Percentiles rank a stretch among this genome's conserved stretches.
phyloP scores from a whole-genome alignment of 2,329 filamentous ascomycete species.

The Beauveria bassiana region DNA sequence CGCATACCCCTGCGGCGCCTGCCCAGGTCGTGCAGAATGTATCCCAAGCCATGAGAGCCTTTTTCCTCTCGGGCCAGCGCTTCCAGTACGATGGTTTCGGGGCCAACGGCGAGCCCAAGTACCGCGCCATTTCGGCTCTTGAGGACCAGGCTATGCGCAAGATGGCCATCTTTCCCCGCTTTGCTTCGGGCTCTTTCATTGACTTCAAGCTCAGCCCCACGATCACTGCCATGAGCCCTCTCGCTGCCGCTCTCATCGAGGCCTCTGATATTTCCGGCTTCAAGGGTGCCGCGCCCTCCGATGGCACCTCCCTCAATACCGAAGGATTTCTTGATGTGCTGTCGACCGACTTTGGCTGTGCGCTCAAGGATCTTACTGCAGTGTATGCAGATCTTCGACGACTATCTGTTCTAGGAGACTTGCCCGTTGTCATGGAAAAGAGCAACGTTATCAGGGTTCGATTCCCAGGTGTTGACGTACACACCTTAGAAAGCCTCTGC shows the following conservation, averaged over 20 bases:
- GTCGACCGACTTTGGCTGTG: conserved; percentile 79
- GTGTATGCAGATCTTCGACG: conserved; percentile 75
- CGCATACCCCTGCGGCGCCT: conserved; percentile 74
- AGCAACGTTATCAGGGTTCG: conserved; percentile 66
- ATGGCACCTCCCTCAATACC: conserved; percentile 62
- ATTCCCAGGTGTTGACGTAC: conserved; percentile 83
- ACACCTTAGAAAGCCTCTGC: conserved; percentile 74
- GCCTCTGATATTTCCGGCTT: conserved; percentile 35
- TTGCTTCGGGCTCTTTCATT: conserved; percentile 67
- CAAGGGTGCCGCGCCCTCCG: conserved; percentile 30
- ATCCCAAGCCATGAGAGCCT: conserved; percentile 85
- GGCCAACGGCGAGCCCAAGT: conserved; percentile 66
- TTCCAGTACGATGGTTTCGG: conserved; percentile 76
- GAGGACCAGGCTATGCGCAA: conserved; percentile 66
- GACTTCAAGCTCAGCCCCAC: conserved; percentile 86
- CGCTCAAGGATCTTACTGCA: conserved; percentile 73
- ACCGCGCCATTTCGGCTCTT: conserved; percentile 65
- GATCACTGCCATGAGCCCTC: conserved; percentile 75
- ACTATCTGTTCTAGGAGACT: conserved; percentile 69
- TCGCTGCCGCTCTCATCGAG: conserved; percentile 49
- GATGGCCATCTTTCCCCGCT: conserved; percentile 51
- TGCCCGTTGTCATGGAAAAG: conserved; percentile 69
- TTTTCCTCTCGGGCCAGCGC: conserved; percentile 85
- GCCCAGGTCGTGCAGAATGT: conserved; percentile 93
- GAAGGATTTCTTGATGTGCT: conserved; percentile 80